Conservation (phyloP, 495 filamentous ascomycete genomes). For the Podospora pseudoanserina region DNA sequence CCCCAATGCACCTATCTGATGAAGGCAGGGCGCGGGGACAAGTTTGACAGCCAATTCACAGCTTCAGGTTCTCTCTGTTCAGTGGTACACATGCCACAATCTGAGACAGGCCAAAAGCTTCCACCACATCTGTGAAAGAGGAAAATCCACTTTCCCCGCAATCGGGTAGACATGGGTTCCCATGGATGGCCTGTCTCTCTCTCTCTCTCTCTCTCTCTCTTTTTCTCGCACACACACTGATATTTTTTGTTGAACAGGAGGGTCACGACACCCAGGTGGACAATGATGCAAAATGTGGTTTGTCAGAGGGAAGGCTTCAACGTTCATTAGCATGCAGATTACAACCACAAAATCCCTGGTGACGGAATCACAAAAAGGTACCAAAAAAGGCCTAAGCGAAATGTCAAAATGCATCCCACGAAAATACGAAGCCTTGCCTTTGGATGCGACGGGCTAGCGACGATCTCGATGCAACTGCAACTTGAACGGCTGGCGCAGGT, state of each 20-base stretch:
- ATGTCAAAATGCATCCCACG: background rate
- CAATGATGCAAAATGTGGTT: no score
- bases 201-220: no score
- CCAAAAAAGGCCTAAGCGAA: background rate
- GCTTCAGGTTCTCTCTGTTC: background rate
- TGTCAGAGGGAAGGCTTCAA: no score
- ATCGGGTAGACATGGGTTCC: background rate
- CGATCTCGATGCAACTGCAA: background rate
- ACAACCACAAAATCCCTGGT: background rate
- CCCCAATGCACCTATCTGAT: background rate
- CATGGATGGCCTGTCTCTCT: background rate
- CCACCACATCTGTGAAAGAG: background rate
- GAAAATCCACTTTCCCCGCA: slow-evolving; percentile 6
- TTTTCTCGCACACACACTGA: no score
- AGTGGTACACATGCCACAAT: background rate
- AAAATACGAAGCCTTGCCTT: background rate
- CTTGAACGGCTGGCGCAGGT: background rate
- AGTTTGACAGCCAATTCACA: background rate
- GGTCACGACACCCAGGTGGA: no score
- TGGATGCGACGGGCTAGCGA: background rate
- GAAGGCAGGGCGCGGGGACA: background rate
- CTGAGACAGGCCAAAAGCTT: background rate
- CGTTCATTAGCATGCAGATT: no score
- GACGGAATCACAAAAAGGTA: background rate
- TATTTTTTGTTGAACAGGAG: no score